phyloP scores from a whole-genome alignment of 2,329 filamentous ascomycete genomes.

The Dothideomycetes sp. region DNA sequence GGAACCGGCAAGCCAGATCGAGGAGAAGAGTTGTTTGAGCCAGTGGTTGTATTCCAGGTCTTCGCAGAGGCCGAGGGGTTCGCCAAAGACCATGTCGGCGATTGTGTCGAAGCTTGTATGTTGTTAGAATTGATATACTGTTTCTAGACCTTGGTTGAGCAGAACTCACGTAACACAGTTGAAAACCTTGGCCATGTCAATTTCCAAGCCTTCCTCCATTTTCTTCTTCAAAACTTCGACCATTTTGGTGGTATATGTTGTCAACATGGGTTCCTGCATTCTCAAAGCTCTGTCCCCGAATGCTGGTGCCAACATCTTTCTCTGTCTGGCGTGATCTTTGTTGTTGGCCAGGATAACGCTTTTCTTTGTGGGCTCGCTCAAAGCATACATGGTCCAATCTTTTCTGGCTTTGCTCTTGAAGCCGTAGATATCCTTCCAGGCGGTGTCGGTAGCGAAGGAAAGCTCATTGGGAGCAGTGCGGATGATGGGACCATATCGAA shows the following conservation, averaged over 20 bases:
- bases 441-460: conserved; percentile 25
- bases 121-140: background rate
- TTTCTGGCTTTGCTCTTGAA: conserved; percentile 15
- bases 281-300: conserved; percentile 35
- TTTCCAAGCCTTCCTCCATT: conserved; percentile 13
- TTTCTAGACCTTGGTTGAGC: too few species aligned
- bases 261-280: conserved; percentile 31
- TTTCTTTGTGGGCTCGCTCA: conserved; percentile 1
- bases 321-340: conserved; percentile 26
- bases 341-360: conserved; percentile 21
- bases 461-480: conserved; percentile 33
- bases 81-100: conserved; percentile 28
- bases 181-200: conserved; percentile 25
- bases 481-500: conserved; percentile 30
- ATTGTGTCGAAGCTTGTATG: conserved; percentile 28
- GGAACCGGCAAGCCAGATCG: conserved; percentile 1
- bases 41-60: conserved; percentile 7
- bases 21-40: conserved; percentile 7
- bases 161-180: conserved; percentile 26
- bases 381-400: conserved; percentile 9
- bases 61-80: conserved; percentile 20
- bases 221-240: conserved; percentile 24
- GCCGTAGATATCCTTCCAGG: conserved; percentile 30
- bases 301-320: conserved; percentile 30
- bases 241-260: conserved; percentile 33